Evolutionary conservation across 306 rosid species (phyloP).

Genomic region (Casuarina glauca): DNA sequence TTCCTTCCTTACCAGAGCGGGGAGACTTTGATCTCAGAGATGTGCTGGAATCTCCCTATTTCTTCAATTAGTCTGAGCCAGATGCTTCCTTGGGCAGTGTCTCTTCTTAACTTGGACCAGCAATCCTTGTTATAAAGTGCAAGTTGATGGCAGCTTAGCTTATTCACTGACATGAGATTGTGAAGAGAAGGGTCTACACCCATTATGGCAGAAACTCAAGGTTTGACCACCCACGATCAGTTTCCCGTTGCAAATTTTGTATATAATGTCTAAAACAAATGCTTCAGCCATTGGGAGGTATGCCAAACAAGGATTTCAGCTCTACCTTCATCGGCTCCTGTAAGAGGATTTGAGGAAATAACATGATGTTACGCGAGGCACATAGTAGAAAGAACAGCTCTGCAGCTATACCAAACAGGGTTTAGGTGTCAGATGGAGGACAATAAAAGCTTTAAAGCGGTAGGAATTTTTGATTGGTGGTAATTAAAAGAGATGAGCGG

Average conservation of each 20-base stretch:
- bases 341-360: conserved; percentile 23
- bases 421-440: conserved; percentile 12
- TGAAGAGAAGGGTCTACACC: conserved; percentile 9
- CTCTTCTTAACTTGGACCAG: conserved; percentile 25
- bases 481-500: conserved; percentile 24
- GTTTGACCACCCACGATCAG: conserved; percentile 22
- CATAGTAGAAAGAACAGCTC: conserved; percentile 11
- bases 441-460: conserved; percentile 3
- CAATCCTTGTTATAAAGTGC: conserved; percentile 27
- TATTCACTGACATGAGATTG: conserved; percentile 31
- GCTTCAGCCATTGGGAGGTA: conserved; percentile 18
- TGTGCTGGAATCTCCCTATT: conserved; percentile 70
- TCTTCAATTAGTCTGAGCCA: conserved; percentile 64
- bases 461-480: conserved; percentile 22
- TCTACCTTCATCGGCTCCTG: conserved; percentile 24
- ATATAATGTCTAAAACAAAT: conserved; percentile 25
- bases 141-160: conserved; percentile 18
- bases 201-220: conserved; percentile 22
- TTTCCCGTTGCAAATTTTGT: conserved; percentile 26
- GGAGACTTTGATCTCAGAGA: conserved; percentile 84
- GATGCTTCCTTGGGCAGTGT: conserved; percentile 18
- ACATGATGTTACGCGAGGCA: conserved; percentile 26
- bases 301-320: conserved; percentile 23
- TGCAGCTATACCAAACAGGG: conserved; percentile 17
- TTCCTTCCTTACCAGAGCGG: conserved; percentile 78